Percentiles rank a stretch among this genome's conserved stretches.
phyloP scores from a whole-genome alignment of 202 grass and related monocot species.

The Dendrocalamus latiflorus region DNA sequence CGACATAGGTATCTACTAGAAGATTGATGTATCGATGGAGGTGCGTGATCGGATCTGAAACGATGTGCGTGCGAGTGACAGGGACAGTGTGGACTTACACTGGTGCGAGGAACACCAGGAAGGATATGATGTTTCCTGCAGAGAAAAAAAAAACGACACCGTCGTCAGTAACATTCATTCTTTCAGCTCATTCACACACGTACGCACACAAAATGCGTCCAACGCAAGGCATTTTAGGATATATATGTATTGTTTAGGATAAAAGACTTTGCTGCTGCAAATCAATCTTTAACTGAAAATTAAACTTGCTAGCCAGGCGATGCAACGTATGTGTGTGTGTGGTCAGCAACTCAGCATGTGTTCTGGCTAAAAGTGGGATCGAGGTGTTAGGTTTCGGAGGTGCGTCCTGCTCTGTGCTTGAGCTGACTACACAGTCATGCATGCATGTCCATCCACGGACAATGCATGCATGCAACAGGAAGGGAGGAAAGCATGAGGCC shows the following conservation, averaged over 20 bases:
- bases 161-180: constrained; percentile 1
- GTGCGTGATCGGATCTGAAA: background rate
- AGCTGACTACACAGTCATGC: background rate
- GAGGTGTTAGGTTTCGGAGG: constrained; percentile 4
- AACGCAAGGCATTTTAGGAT: no score
- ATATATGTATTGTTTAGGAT: no score
- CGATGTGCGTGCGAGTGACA: background rate
- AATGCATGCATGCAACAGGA: background rate
- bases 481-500: background rate
- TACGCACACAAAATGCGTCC: background rate
- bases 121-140: constrained; percentile 91
- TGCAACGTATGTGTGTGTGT: background rate
- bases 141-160: background rate
- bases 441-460: background rate
- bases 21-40: background rate
- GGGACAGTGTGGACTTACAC: constrained; percentile 39
- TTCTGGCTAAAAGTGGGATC: constrained; percentile 5
- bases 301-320: background rate
- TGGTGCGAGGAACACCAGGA: constrained; percentile 76
- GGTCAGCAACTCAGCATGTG: background rate
- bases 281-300: background rate
- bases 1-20: background rate
- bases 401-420: background rate
- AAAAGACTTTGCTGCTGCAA: no score
- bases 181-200: background rate